A percentile compares a stretch with the other conserved stretches of the same genome.
Evolutionary conservation across 2,329 filamentous ascomycete genomes (phyloP).

Genomic region (Xylariaceae sp.): DNA sequence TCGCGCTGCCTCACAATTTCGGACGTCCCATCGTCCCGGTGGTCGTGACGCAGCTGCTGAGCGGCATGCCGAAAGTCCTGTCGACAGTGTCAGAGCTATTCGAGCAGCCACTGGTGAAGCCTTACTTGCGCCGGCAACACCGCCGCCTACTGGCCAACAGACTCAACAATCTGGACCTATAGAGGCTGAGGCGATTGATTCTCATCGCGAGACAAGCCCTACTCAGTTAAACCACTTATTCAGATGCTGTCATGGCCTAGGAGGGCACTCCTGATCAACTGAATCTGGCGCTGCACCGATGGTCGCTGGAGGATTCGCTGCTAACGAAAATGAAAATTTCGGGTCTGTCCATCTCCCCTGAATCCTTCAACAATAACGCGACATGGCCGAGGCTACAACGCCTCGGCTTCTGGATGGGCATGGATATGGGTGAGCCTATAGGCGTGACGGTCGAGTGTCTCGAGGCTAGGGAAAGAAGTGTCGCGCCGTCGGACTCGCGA

Average conservation of each 20-base stretch:
- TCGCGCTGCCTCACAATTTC: too few species aligned
- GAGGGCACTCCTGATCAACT: background rate
- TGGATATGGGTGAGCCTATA: background rate
- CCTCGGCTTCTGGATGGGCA: background rate
- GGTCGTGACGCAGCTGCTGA: background rate
- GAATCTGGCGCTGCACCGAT: background rate
- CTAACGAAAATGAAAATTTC: background rate
- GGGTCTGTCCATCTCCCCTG: background rate
- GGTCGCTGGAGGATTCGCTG: background rate
- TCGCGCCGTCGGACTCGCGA: background rate
- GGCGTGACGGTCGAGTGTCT: background rate
- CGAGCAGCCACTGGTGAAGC: background rate
- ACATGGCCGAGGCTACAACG: background rate
- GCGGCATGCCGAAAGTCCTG: background rate
- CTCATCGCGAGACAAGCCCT: background rate
- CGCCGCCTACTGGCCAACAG: background rate
- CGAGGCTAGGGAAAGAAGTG: background rate
- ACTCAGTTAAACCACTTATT: background rate
- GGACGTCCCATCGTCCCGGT: too few species aligned
- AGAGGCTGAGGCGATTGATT: background rate
- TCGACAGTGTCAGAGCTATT: background rate
- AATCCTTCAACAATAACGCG: background rate
- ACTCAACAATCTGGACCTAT: background rate
- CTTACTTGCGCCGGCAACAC: background rate
- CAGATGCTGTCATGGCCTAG: background rate